Conservation (phyloP, 345 rosid genomes). For the Citrus glauca region DNA sequence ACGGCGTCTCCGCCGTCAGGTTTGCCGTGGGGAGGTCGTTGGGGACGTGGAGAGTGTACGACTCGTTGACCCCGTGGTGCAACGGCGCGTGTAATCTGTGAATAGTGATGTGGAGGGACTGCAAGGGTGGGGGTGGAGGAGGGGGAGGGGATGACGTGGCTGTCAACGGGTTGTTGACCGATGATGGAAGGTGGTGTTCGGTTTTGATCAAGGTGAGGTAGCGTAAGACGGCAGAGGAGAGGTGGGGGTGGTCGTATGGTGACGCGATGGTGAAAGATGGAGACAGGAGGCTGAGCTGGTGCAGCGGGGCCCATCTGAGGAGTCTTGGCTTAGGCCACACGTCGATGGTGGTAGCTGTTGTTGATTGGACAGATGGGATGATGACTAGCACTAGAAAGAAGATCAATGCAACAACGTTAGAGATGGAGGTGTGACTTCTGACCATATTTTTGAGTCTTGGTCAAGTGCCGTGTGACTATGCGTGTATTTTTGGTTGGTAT, state of each 20-base stretch:
- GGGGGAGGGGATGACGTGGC: background rate
- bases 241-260: background rate
- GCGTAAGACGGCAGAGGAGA: background rate
- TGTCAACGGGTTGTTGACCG: background rate
- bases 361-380: background rate
- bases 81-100: background rate
- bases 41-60: background rate
- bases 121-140: background rate
- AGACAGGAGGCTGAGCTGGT: background rate
- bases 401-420: background rate
- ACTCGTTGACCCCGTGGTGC: background rate
- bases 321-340: background rate
- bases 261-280: background rate
- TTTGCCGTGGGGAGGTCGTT: background rate
- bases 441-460: background rate
- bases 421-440: background rate
- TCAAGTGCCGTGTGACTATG: too few species aligned
- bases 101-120: background rate
- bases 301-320: background rate
- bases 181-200: background rate
- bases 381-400: background rate
- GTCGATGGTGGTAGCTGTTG: background rate
- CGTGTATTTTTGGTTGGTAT: too few species aligned
- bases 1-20: slow-evolving; percentile 7
- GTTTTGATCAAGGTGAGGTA: background rate